Evolutionary conservation across 2,329 filamentous ascomycete genomes (phyloP).

Genomic region (Parafenestella ontariensis): DNA sequence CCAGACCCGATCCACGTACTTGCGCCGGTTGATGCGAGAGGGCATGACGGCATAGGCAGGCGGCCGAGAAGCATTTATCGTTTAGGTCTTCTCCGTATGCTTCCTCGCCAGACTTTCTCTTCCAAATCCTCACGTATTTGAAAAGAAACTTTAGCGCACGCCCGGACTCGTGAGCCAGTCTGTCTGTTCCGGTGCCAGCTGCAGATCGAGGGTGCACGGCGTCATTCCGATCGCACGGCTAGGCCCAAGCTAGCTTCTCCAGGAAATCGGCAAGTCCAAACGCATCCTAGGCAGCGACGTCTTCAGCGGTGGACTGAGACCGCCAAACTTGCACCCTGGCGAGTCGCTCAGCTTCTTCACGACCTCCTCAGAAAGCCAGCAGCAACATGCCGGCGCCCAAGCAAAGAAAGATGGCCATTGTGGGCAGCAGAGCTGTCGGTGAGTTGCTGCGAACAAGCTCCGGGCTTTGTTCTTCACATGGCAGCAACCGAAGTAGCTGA

Average conservation of each 20-base stretch:
- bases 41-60: constrained; percentile 32
- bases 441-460: constrained; percentile 45
- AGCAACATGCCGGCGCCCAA: constrained; percentile 73
- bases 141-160: not conserved
- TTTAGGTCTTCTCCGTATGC: constrained; percentile 2
- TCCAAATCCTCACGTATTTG: not conserved
- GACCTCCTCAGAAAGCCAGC: constrained; percentile 17
- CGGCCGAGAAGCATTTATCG: constrained; percentile 8
- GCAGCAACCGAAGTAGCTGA: constrained; percentile 18
- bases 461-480: constrained; percentile 23
- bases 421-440: constrained; percentile 92
- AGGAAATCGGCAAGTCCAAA: constrained; percentile 32
- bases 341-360: constrained; percentile 26
- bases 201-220: constrained; percentile 25
- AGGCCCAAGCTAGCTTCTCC: constrained; percentile 24
- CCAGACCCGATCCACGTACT: not conserved
- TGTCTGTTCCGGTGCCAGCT: constrained; percentile 16
- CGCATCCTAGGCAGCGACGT: constrained; percentile 31
- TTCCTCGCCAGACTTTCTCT: constrained; percentile 2
- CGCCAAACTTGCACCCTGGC: constrained; percentile 28
- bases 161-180: constrained; percentile 2
- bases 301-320: constrained; percentile 26
- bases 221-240: constrained; percentile 19
- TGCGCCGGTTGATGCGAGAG: not conserved
- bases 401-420: constrained; percentile 94